Conservation (phyloP, 2,329 filamentous ascomycete genomes). For the Samsoniella hepiali region DNA sequence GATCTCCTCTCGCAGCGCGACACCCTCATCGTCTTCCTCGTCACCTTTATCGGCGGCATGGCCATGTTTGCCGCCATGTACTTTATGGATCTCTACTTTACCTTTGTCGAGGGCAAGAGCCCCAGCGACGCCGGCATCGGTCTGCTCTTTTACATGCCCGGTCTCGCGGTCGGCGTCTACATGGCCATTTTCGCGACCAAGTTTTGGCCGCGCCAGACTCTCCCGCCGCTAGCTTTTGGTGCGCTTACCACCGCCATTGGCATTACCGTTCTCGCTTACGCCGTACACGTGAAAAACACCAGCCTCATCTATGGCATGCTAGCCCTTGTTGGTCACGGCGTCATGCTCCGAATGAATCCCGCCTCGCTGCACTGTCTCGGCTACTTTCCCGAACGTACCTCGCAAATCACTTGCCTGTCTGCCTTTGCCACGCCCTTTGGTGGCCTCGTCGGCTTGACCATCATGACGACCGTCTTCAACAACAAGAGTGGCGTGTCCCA, state of each 20-base stretch:
- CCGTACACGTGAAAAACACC: slow-evolving; percentile 47
- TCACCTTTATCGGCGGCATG: slow-evolving; percentile 59
- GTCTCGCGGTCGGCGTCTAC: slow-evolving; percentile 48
- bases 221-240: slow-evolving; percentile 55
- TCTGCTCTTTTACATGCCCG: slow-evolving; percentile 56
- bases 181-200: slow-evolving; percentile 59
- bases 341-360: slow-evolving; percentile 62
- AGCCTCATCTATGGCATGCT: slow-evolving; percentile 63
- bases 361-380: slow-evolving; percentile 60
- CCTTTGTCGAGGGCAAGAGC: slow-evolving; percentile 47
- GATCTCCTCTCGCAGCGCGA: slow-evolving; percentile 55
- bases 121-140: slow-evolving; percentile 45
- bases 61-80: slow-evolving; percentile 56
- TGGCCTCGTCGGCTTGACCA: slow-evolving; percentile 61
- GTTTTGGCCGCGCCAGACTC: slow-evolving; percentile 58
- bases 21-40: slow-evolving; percentile 56
- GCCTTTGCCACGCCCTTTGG: slow-evolving; percentile 60
- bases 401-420: slow-evolving; percentile 58
- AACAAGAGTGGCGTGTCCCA: slow-evolving; percentile 39
- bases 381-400: slow-evolving; percentile 55
- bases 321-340: slow-evolving; percentile 59
- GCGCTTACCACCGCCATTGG: slow-evolving; percentile 55
- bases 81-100: slow-evolving; percentile 67
- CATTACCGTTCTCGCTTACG: slow-evolving; percentile 56
- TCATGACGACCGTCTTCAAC: slow-evolving; percentile 69